Percentiles rank a stretch among this genome's conserved stretches.
phyloP scores from a whole-genome alignment of 2,329 filamentous ascomycete genomes.

The Juglanconis oblonga region DNA sequence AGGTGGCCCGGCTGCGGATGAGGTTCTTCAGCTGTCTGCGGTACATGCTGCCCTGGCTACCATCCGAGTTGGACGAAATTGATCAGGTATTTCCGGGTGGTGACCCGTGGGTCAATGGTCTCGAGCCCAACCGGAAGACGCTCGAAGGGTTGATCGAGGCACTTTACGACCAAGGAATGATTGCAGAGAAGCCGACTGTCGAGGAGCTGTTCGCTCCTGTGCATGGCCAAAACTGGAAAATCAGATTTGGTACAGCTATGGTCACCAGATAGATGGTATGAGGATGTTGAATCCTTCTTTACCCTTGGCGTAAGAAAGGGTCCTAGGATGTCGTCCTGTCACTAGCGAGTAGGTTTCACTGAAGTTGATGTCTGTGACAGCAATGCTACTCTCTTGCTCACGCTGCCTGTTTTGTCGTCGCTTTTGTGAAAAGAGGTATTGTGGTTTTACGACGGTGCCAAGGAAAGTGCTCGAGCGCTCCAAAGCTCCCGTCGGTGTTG shows the following conservation, averaged over 20 bases:
- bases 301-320: neutral
- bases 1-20: constrained; percentile 29
- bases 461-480: no score
- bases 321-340: neutral
- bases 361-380: neutral
- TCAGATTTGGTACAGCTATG: neutral
- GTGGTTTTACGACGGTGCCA: no score
- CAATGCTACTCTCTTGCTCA: neutral
- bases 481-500: no score
- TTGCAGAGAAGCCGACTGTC: constrained; percentile 24
- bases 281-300: neutral
- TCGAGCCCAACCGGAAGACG: constrained; percentile 30
- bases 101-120: constrained; percentile 32
- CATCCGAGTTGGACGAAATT: constrained; percentile 30
- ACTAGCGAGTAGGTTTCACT: neutral
- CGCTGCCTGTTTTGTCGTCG: no score
- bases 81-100: constrained; percentile 29
- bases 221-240: constrained; percentile 5
- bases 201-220: constrained; percentile 22
- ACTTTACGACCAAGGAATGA: constrained; percentile 30
- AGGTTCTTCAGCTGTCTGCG: constrained; percentile 24
- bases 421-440: no score
- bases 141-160: constrained; percentile 29
- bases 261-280: neutral
- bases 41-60: constrained; percentile 35